Conservation (phyloP, 805 yeast species). For the Pichia membranifaciens region DNA sequence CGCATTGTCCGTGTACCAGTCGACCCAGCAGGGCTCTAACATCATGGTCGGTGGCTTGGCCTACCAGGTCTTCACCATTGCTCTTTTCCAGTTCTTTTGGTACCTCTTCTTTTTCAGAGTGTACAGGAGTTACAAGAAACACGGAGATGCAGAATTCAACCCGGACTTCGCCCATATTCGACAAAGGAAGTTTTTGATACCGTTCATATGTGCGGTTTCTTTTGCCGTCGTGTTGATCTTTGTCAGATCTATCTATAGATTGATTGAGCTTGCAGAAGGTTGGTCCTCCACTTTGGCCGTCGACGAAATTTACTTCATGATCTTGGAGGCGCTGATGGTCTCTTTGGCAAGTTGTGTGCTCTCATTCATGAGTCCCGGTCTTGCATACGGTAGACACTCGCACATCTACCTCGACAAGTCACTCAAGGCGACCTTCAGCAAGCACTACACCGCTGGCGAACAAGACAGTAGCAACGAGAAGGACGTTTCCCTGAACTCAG, state of each 20-base stretch:
- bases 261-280: slow-evolving; percentile 66
- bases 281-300: slow-evolving; percentile 63
- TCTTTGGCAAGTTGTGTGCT: slow-evolving; percentile 40
- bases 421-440: slow-evolving; percentile 8
- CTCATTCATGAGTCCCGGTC: slow-evolving; percentile 60
- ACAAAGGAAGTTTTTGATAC: slow-evolving; percentile 31
- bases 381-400: slow-evolving; percentile 37
- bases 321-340: slow-evolving; percentile 60
- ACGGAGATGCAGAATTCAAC: slow-evolving; percentile 32
- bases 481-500: not conserved
- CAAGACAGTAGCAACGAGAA: not conserved
- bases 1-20: slow-evolving; percentile 30
- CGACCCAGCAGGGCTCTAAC: slow-evolving; percentile 46
- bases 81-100: slow-evolving; percentile 49
- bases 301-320: slow-evolving; percentile 53
- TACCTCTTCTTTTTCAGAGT: slow-evolving; percentile 40
- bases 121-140: slow-evolving; percentile 21
- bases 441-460: slow-evolving; percentile 1
- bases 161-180: slow-evolving; percentile 34
- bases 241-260: slow-evolving; percentile 66
- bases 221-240: slow-evolving; percentile 50
- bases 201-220: slow-evolving; percentile 41
- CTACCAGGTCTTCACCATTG: slow-evolving; percentile 68
- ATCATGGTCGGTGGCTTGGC: slow-evolving; percentile 76
- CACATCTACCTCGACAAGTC: slow-evolving; percentile 18